A percentile compares a stretch with the other conserved stretches of the same genome.
phyloP scores from a whole-genome alignment of 192 early-diverging fungal genomes.

The Coemansia nantahalensis region DNA sequence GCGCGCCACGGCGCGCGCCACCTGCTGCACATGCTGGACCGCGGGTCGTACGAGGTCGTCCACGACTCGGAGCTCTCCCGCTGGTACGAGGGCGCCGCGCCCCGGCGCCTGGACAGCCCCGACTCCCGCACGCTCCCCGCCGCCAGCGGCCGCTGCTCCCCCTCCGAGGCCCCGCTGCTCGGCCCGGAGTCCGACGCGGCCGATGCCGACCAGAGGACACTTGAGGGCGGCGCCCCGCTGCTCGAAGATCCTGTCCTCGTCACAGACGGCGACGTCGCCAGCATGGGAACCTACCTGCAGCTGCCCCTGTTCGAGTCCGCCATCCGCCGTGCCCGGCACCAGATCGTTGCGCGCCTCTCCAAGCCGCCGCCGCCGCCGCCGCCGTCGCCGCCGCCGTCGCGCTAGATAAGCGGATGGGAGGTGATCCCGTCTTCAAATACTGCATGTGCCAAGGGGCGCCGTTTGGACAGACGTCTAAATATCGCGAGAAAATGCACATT shows the following conservation, averaged over 20 bases:
- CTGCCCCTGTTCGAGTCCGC: conserved; percentile 51
- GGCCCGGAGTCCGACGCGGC: conserved; percentile 11
- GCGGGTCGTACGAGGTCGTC: conserved; percentile 26
- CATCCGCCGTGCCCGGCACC: conserved; percentile 55
- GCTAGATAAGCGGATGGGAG: too few relatives aligned
- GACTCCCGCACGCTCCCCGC: conserved; percentile 18
- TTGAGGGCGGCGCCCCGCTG: conserved; percentile 29
- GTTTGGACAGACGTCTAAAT: too few relatives aligned
- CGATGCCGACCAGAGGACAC: conserved; percentile 23
- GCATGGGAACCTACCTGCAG: conserved; percentile 43
- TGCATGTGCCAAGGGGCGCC: too few relatives aligned
- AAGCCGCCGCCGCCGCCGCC: conserved; percentile 20
- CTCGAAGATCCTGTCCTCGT: conserved; percentile 31
- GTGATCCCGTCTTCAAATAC: too few relatives aligned
- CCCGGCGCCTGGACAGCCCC: conserved; percentile 1
- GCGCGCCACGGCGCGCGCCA: conserved; percentile 60
- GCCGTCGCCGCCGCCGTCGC: too few relatives aligned
- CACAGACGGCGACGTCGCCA: conserved; percentile 31
- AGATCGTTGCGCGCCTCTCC: conserved; percentile 45
- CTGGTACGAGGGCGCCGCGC: conserved; percentile 19
- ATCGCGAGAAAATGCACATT: too few relatives aligned
- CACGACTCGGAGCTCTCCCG: conserved; percentile 36
- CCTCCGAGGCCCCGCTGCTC: conserved; percentile 2
- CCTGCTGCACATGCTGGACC: conserved; percentile 34
- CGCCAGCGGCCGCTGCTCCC: background rate